These are phyloP conservation scores for Flaveria sonorensis DNA, from an alignment of 129 eudicot species.

Conservation along the genomic window DNA sequence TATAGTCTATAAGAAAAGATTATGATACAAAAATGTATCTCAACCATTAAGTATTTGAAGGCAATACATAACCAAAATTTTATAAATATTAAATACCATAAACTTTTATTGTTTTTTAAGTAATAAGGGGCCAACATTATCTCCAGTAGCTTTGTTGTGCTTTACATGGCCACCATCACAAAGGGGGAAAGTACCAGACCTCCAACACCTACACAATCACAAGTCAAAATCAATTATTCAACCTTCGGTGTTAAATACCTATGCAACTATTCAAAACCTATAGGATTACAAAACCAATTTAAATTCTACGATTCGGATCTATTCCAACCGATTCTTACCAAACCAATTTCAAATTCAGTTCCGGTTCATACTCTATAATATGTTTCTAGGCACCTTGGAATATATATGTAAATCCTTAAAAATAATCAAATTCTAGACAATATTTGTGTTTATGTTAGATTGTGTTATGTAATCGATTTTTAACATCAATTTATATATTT, in stretches of 20 bases:
- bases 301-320: too few species aligned
- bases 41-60: conserved; percentile 1
- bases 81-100: conserved; percentile 12
- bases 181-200: conserved; percentile 89
- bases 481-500: too few species aligned
- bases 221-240: conserved; percentile 4
- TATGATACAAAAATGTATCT: background rate
- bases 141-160: conserved; percentile 97
- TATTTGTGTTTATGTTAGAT: too few species aligned
- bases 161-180: conserved; percentile 93
- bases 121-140: conserved; percentile 93
- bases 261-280: too few species aligned
- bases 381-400: too few species aligned
- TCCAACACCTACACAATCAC: conserved; percentile 80
- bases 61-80: conserved; percentile 5
- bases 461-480: too few species aligned
- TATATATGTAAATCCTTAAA: too few species aligned
- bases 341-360: too few species aligned
- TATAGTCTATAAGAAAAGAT: conserved; percentile 29
- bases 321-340: too few species aligned
- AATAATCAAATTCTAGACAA: too few species aligned
- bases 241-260: background rate
- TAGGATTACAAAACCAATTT: too few species aligned
- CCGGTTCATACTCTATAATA: too few species aligned
- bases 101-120: conserved; percentile 61